Evolutionary conservation across 2,329 filamentous ascomycete genomes (phyloP).

Genomic region (Daldinia sp.): DNA sequence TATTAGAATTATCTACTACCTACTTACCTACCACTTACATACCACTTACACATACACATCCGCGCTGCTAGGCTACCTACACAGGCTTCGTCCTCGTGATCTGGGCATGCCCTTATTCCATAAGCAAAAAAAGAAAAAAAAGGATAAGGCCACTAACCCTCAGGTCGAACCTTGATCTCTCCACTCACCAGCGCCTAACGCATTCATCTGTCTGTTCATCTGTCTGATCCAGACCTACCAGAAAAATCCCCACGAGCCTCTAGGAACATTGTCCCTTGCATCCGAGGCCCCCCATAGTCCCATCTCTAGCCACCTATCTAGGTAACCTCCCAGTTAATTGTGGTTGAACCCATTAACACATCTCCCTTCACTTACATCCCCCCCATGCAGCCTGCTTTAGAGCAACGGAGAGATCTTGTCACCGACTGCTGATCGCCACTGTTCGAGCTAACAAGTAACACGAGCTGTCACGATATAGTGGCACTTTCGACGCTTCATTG

Average conservation of each 20-base stretch:
- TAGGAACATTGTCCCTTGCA: conserved; percentile 32
- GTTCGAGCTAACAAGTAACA: conserved; percentile 14
- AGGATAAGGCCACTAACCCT: not conserved
- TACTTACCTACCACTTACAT: conserved; percentile 3
- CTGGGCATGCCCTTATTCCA: conserved; percentile 25
- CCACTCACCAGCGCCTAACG: conserved; percentile 23
- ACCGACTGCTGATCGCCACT: conserved; percentile 18
- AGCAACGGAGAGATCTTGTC: conserved; percentile 14
- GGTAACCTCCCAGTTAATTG: conserved; percentile 19
- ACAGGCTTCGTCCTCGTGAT: conserved; percentile 29
- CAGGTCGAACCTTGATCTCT: conserved; percentile 26
- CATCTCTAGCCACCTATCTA: conserved; percentile 30
- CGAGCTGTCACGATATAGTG: conserved; percentile 24
- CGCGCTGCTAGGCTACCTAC: not conserved
- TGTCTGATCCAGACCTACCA: conserved; percentile 18
- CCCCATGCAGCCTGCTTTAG: conserved; percentile 5
- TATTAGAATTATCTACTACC: not conserved
- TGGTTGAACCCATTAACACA: conserved; percentile 17
- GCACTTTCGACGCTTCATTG: conserved; percentile 11
- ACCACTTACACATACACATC: not conserved
- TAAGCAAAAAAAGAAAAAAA: conserved; percentile 13
- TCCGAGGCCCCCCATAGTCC: conserved; percentile 17
- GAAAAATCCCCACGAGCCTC: conserved; percentile 30
- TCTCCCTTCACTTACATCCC: conserved; percentile 7
- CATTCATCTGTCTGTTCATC: conserved; percentile 11